A percentile compares a stretch with the other conserved stretches of the same genome.
phyloP scores from a whole-genome alignment of 1,284 basidiomycete species.

The Cryptococcus sp. region DNA sequence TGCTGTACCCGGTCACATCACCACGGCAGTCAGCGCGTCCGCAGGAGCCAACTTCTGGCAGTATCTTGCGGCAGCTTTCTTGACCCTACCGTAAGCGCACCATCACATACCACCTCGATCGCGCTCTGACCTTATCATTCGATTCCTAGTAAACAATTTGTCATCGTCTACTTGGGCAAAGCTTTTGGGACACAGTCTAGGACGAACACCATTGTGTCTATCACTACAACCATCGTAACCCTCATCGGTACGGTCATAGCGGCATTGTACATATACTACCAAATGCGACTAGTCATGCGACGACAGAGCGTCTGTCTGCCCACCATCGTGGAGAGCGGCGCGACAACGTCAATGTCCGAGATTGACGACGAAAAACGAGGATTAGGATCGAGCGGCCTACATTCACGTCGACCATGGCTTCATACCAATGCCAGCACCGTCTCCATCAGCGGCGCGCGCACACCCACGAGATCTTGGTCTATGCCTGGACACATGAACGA shows the following conservation, averaged over 20 bases:
- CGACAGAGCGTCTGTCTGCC: constrained; percentile 16
- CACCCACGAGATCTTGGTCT: constrained; percentile 28
- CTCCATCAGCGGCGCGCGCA: constrained; percentile 4
- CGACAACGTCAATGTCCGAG: constrained; percentile 17
- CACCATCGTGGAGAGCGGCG: constrained; percentile 1
- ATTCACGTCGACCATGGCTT: constrained; percentile 19
- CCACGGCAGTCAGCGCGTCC: constrained; percentile 37
- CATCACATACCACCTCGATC: background rate
- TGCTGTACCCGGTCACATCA: constrained; percentile 49
- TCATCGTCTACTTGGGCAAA: constrained; percentile 47
- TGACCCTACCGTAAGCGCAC: constrained; percentile 41
- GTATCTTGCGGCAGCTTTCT: constrained; percentile 46
- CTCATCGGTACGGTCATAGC: constrained; percentile 45
- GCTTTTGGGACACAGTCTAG: constrained; percentile 38
- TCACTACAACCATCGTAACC: constrained; percentile 32
- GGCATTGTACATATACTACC: constrained; percentile 50
- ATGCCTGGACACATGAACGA: constrained; percentile 39
- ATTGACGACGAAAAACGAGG: constrained; percentile 18
- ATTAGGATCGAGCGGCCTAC: constrained; percentile 4
- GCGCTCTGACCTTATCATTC: background rate
- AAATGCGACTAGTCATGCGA: constrained; percentile 48
- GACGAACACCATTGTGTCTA: constrained; percentile 44
- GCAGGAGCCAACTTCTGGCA: constrained; percentile 47
- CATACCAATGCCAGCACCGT: constrained; percentile 5
- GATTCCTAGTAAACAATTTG: constrained; percentile 40